Conservation (phyloP, 768 basidiomycete species). For the Amanita phalloides region DNA sequence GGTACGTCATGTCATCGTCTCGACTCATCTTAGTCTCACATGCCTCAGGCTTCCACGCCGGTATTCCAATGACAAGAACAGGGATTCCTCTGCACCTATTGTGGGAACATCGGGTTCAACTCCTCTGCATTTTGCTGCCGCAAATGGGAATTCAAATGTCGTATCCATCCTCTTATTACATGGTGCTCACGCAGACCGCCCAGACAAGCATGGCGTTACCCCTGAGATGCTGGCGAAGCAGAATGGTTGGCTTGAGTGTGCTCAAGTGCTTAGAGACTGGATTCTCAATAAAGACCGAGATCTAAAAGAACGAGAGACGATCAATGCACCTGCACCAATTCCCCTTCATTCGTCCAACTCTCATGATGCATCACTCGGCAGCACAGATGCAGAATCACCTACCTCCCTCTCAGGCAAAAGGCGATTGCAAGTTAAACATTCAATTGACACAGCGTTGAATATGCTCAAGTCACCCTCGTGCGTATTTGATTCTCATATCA, state of each 20-base stretch:
- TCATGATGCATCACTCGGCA: conserved; percentile 2
- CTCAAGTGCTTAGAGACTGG: conserved; percentile 63
- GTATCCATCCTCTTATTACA: conserved; percentile 72
- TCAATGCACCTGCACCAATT: conserved; percentile 12
- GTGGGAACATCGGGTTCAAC: conserved; percentile 84
- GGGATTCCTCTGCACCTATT: conserved; percentile 58
- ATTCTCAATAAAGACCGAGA: conserved; percentile 50
- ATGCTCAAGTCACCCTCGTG: conserved; percentile 29
- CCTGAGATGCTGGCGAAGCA: conserved; percentile 76
- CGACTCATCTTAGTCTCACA: conserved; percentile 8
- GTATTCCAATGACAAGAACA: conserved; percentile 59
- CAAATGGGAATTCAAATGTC: conserved; percentile 80
- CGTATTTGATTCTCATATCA: conserved; percentile 4
- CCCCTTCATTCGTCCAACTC: background rate
- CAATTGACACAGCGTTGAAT: conserved; percentile 64
- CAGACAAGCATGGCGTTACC: conserved; percentile 89
- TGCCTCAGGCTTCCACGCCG: conserved; percentile 53
- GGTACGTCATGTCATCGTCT: conserved; percentile 34
- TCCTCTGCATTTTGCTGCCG: conserved; percentile 93
- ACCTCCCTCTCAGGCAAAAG: conserved; percentile 24
- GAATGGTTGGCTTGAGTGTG: conserved; percentile 73
- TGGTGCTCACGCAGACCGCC: conserved; percentile 70
- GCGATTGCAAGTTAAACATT: conserved; percentile 65
- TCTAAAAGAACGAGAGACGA: conserved; percentile 38
- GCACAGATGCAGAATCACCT: conserved; percentile 17